Evolutionary conservation across 1,139 yeast species (phyloP).

Genomic region (Hemisphaericaspora subhashii): DNA sequence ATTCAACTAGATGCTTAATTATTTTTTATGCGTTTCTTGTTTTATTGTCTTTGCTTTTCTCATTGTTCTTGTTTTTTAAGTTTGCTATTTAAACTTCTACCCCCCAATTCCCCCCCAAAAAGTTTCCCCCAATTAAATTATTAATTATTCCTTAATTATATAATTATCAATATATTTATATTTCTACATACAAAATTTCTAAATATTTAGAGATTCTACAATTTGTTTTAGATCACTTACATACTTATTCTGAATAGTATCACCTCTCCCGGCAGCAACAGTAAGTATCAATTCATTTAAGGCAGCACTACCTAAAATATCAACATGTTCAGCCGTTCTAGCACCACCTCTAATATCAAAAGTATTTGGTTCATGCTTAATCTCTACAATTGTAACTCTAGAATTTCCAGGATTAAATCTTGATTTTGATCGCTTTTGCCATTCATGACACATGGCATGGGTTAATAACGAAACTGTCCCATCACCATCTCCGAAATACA

Average conservation of each 20-base stretch:
- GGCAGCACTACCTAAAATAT: constrained; percentile 90
- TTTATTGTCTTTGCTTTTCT: too few species aligned
- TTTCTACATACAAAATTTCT: constrained; percentile 4
- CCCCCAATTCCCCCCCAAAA: too few species aligned
- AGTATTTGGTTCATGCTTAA: constrained; percentile 88
- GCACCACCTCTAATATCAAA: constrained; percentile 97
- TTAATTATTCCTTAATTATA: not conserved
- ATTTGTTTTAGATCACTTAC: constrained; percentile 63
- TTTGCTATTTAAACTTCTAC: not conserved
- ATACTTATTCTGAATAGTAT: constrained; percentile 57
- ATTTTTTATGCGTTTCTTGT: too few species aligned
- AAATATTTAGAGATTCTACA: constrained; percentile 47
- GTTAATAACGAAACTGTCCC: constrained; percentile 90
- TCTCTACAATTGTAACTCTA: constrained; percentile 79
- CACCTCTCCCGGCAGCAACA: constrained; percentile 82
- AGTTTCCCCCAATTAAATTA: not conserved
- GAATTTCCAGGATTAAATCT: constrained; percentile 81
- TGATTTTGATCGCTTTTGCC: constrained; percentile 67
- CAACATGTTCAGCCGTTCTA: constrained; percentile 96
- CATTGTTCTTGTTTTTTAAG: too few species aligned
- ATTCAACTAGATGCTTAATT: too few species aligned
- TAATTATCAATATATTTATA: not conserved
- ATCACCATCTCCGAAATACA: constrained; percentile 87
- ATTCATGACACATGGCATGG: constrained; percentile 76
- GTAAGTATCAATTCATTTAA: constrained; percentile 79